Conservation (phyloP, 1,284 basidiomycete genomes). For the Microstroma glucosiphilum region DNA sequence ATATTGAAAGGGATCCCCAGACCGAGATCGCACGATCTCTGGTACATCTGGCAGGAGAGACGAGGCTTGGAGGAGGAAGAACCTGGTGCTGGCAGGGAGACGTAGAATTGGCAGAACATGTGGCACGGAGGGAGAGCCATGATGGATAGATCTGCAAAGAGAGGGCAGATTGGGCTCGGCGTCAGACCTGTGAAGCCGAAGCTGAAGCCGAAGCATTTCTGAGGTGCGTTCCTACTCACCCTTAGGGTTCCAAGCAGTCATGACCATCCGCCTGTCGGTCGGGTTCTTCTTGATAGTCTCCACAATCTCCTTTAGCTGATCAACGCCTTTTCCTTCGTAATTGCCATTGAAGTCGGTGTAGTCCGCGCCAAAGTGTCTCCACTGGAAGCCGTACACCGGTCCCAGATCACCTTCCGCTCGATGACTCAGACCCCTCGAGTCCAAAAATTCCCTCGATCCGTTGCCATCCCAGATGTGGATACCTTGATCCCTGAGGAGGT, state of each 20-base stretch:
- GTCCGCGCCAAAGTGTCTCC: conserved; percentile 91
- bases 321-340: conserved; percentile 83
- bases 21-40: conserved; percentile 92
- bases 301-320: conserved; percentile 83
- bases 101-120: conserved; percentile 98
- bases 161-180: background rate
- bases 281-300: conserved; percentile 87
- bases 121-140: conserved; percentile 99
- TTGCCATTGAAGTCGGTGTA: conserved; percentile 71
- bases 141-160: conserved; percentile 65
- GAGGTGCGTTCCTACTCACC: conserved; percentile 57
- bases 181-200: background rate
- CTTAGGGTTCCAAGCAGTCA: conserved; percentile 95
- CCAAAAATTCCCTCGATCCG: conserved; percentile 78
- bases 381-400: conserved; percentile 97
- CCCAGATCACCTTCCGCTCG: conserved; percentile 88
- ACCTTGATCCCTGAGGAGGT: conserved; percentile 69
- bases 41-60: conserved; percentile 91
- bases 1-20: conserved; percentile 94
- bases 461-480: conserved; percentile 98
- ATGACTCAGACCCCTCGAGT: conserved; percentile 72
- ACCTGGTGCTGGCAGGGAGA: conserved; percentile 64
- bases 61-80: conserved; percentile 46
- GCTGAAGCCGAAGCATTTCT: background rate
- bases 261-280: conserved; percentile 88